Percentiles rank a stretch among this genome's conserved stretches.
Evolutionary conservation across 1,284 basidiomycete genomes (phyloP).

Genomic region (Trichosporon ovoides): DNA sequence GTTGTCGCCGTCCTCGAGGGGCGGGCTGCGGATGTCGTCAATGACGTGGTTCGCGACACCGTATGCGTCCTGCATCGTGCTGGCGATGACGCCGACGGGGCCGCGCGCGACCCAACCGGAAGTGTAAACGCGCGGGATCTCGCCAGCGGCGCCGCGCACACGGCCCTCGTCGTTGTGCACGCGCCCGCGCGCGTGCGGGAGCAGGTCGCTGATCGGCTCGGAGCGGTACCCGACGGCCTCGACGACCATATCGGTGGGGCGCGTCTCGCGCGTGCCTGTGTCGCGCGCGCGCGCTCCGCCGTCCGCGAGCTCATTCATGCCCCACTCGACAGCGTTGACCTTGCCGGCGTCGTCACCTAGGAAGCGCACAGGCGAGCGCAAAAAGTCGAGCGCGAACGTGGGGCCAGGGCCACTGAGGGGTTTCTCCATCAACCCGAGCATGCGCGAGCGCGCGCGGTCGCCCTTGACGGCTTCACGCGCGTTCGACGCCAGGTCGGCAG

Average conservation of each 20-base stretch:
- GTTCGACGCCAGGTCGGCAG: constrained; percentile 34
- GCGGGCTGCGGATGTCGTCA: constrained; percentile 25
- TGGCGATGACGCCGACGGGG: constrained; percentile 84
- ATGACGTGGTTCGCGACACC: constrained; percentile 42
- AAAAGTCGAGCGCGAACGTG: constrained; percentile 74
- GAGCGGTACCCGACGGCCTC: constrained; percentile 83
- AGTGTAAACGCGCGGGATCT: constrained; percentile 68
- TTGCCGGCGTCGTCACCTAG: constrained; percentile 33
- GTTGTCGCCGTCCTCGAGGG: neutral
- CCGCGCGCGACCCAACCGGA: constrained; percentile 92
- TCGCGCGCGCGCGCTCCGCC: constrained; percentile 51
- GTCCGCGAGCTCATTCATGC: constrained; percentile 36
- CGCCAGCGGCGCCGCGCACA: constrained; percentile 37
- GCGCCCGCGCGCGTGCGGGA: constrained; percentile 49
- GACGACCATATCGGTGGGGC: constrained; percentile 71
- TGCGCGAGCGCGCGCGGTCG: constrained; percentile 51
- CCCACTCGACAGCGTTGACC: constrained; percentile 45
- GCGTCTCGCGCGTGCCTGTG: constrained; percentile 57
- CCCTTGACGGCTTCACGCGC: constrained; percentile 45
- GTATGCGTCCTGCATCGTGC: constrained; percentile 92
- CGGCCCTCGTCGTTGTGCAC: constrained; percentile 46
- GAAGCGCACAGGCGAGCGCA: constrained; percentile 63
- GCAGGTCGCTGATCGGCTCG: constrained; percentile 53
- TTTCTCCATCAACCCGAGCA: constrained; percentile 51
- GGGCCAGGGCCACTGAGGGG: constrained; percentile 8